These are phyloP conservation scores for Leccinum subrobustum DNA, from an alignment of 1,284 basidiomycete genomes.

Conservation along the genomic window DNA sequence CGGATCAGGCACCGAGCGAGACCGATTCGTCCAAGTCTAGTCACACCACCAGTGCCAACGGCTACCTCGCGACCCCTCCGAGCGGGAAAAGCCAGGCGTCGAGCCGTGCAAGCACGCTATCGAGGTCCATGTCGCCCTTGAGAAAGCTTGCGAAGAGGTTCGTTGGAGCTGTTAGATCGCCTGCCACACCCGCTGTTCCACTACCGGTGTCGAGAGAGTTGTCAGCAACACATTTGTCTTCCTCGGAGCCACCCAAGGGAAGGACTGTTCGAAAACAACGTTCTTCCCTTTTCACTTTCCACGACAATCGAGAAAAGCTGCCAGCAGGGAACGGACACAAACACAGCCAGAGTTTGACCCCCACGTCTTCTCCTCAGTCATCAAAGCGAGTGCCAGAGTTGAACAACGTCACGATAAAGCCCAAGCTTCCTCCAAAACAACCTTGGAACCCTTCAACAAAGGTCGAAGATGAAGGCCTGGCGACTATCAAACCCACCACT, in stretches of 20 bases:
- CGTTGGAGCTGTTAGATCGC: slow-evolving; percentile 44
- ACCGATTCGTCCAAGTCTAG: slow-evolving; percentile 66
- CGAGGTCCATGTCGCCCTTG: slow-evolving; percentile 74
- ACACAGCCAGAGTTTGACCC: slow-evolving; percentile 66
- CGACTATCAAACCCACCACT: slow-evolving; percentile 49
- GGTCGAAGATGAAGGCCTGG: slow-evolving; percentile 49
- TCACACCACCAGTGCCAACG: slow-evolving; percentile 42
- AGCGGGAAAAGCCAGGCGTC: slow-evolving; percentile 45
- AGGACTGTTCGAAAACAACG: slow-evolving; percentile 51
- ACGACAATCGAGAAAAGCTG: slow-evolving; percentile 37
- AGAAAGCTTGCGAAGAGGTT: slow-evolving; percentile 71
- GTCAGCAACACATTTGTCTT: slow-evolving; percentile 36
- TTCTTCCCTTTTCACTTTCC: slow-evolving; percentile 56
- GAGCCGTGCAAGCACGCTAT: slow-evolving; percentile 55
- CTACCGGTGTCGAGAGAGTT: slow-evolving; percentile 27
- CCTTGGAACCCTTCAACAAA: slow-evolving; percentile 81
- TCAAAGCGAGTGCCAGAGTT: slow-evolving; percentile 34
- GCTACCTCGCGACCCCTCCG: slow-evolving; percentile 63
- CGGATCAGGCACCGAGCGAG: slow-evolving; percentile 61
- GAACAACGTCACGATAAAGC: slow-evolving; percentile 46
- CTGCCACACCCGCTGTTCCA: slow-evolving; percentile 50
- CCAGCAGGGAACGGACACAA: slow-evolving; percentile 60
- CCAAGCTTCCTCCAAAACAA: slow-evolving; percentile 39
- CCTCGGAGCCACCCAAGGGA: slow-evolving; percentile 50
- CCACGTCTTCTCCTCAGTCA: slow-evolving; percentile 55